A percentile compares a stretch with the other conserved stretches of the same genome.
Conservation (phyloP, 164 flowering plant species). For the Nelumbo lutea region DNA sequence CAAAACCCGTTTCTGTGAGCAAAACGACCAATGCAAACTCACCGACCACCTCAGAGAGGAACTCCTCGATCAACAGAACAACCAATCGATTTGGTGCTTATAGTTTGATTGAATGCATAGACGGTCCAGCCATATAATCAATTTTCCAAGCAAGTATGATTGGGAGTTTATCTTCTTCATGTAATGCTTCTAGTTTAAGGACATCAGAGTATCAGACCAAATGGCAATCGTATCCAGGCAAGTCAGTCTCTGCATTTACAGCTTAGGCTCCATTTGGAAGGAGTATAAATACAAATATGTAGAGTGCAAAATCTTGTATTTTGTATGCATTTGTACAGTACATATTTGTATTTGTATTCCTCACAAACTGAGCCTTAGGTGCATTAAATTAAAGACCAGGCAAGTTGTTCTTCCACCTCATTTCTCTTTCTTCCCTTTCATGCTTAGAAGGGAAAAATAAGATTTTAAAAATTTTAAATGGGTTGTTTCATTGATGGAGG, state of each 20-base stretch:
- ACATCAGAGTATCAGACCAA: conserved; percentile 23
- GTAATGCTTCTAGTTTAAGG: conserved; percentile 40
- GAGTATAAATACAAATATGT: no score
- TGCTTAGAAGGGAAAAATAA: no score
- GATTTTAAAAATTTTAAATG: no score
- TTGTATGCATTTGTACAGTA: no score
- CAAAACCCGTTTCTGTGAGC: conserved; percentile 51
- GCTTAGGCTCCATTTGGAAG: conserved; percentile 11
- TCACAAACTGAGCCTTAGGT: not conserved
- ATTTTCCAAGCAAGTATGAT: conserved; percentile 49
- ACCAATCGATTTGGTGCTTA: conserved; percentile 54
- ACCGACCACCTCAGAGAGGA: conserved; percentile 36
- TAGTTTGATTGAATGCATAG: conserved; percentile 45
- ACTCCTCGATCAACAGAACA: conserved; percentile 54
- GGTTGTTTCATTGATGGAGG: no score
- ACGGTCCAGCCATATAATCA: conserved; percentile 30
- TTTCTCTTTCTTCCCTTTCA: no score
- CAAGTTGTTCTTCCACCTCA: not conserved
- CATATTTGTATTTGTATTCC: no score
- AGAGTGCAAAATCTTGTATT: no score
- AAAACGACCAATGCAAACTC: conserved; percentile 61
- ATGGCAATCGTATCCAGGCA: conserved; percentile 48
- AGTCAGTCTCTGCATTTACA: conserved; percentile 45
- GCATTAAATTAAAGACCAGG: conserved; percentile 47
- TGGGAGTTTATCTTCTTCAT: conserved; percentile 34